Evolutionary conservation across 1,284 basidiomycete species (phyloP), one percentile per base, ranked within the genome.

Genomic region (Marasmius sp.): DNA sequence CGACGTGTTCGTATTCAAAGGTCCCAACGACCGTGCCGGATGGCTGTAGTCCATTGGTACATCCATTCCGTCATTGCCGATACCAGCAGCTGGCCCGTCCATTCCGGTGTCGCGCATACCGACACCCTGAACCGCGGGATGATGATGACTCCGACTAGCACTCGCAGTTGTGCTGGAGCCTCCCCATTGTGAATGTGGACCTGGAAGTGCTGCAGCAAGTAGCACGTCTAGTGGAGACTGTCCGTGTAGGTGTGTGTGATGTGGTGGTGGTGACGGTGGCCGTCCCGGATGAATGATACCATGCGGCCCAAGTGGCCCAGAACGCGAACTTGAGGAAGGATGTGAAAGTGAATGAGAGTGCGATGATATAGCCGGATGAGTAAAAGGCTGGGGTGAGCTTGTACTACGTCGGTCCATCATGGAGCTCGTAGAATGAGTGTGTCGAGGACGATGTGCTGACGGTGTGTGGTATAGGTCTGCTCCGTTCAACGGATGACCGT

Each of bases 191-290:
- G 37, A 39, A 18, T 37, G 34, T 12, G 53, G 16, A 5, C 41
- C 50, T 11, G 59, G 58, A 36, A 60, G 52, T 16, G 60, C 60
- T 38, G 60, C 60, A 33, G 60, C 60, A 16, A 61, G 38, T 27
- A 61, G 54, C 12, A 61, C 45, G 41, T 61, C 60, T 10, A 61
- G 43, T 1, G 60, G 41, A 5, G 54, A 57, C 16, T 57, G 60
- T n/a, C 27, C 52, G 36, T 56, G 51, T 8, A 43, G 11, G 43
- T 60, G 51, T 16, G 10, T 22, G 18, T 33, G 34, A 18, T 52
- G 51, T 55, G 49, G 20, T 14, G 51, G 22, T 27, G 16, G 14
- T 27, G 27, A 27, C 2, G 27, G 27, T 27, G 27, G 27, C 27
- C 27, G 27, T 27, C 27, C 27, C 27, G 27, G 27, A 27, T 27